Evolutionary conservation across 1,284 basidiomycete species (phyloP).

Genomic region (Singerocomus rubriflavus): DNA sequence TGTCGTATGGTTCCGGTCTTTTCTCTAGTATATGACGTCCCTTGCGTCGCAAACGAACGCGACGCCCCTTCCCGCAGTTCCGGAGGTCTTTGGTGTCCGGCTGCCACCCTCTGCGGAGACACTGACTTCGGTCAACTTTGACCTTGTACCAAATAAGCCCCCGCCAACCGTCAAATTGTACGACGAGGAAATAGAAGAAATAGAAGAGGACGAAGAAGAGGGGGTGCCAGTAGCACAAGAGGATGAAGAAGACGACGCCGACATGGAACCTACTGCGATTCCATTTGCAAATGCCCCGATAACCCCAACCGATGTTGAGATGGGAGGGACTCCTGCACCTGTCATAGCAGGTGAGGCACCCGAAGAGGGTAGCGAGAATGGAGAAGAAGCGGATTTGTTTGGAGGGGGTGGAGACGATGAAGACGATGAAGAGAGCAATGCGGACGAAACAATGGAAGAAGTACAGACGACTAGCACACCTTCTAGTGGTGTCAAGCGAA

Average conservation of each 20-base stretch:
- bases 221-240: slow-evolving; percentile 31
- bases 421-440: slow-evolving; percentile 61
- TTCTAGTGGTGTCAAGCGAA: slow-evolving; percentile 68
- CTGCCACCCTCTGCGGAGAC: slow-evolving; percentile 82
- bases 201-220: slow-evolving; percentile 50
- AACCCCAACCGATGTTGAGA: slow-evolving; percentile 65
- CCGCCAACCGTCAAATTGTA: slow-evolving; percentile 70
- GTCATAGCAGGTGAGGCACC: slow-evolving; percentile 39
- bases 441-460: slow-evolving; percentile 67
- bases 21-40: slow-evolving; percentile 75
- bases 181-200: slow-evolving; percentile 77
- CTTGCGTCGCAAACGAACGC: slow-evolving; percentile 91
- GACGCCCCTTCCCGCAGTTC: slow-evolving; percentile 84
- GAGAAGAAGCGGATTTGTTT: slow-evolving; percentile 61
- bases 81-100: slow-evolving; percentile 94
- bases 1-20: neutral
- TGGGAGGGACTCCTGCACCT: slow-evolving; percentile 44
- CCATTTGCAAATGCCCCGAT: slow-evolving; percentile 32
- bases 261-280: slow-evolving; percentile 56
- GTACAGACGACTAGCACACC: slow-evolving; percentile 50
- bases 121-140: slow-evolving; percentile 89
- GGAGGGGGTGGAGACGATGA: slow-evolving; percentile 67
- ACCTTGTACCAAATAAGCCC: slow-evolving; percentile 85
- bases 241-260: slow-evolving; percentile 52
- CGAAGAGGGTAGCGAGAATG: slow-evolving; percentile 64